Evolutionary conservation across 2,329 filamentous ascomycete species (phyloP), one percentile per base, ranked within the genome.

Genomic region (Pseudogymnoascus sp.): DNA sequence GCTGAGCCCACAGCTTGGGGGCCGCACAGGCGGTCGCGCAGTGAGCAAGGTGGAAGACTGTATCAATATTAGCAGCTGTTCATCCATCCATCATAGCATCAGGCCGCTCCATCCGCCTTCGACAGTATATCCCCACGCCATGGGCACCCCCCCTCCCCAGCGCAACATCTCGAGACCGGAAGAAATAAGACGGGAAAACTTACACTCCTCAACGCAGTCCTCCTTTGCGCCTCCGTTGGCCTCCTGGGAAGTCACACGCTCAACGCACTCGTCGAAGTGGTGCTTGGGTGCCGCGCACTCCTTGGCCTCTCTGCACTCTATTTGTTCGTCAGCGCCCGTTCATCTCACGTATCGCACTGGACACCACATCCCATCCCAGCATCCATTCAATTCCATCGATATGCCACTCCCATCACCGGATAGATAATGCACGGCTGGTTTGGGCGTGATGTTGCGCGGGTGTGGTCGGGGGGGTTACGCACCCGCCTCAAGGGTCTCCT

Each of bases 151-250:
- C 39, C n/a, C 8, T 62, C n/a, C 19, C 55, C 39, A 29, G 41
- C 11, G 1, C 11, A 41, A 37, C 7, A 38, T 8, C 19, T n/a
- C 26, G 16, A 39, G 11, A 37, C 37, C 21, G 10, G n/a, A 38
- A 37, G n/a, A 29, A 11, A 5, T 55, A 29, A 62, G 6, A 12
- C 26, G 23, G 45, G 52, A 35, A 59, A 33, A 86, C 92, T 79
- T 89, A 97, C 94, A 99, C 83, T 99, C 94, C 83, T 99, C 94
- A 69, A 97, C 91, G 73, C 94, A 99, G 81, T 97, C 92, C 84
- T 99, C 94, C 73, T 90, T 86, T 71, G 87, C 80, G 62, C 81
- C 87, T 68, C 88, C 83, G 70, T 88, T 84, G 73, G 91, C 85
- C 71, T 81, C 72, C 68, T 78, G 75, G 64, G 73, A 73, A 65